Conservation (phyloP, 768 basidiomycete species). For the Nidularia sp. region DNA sequence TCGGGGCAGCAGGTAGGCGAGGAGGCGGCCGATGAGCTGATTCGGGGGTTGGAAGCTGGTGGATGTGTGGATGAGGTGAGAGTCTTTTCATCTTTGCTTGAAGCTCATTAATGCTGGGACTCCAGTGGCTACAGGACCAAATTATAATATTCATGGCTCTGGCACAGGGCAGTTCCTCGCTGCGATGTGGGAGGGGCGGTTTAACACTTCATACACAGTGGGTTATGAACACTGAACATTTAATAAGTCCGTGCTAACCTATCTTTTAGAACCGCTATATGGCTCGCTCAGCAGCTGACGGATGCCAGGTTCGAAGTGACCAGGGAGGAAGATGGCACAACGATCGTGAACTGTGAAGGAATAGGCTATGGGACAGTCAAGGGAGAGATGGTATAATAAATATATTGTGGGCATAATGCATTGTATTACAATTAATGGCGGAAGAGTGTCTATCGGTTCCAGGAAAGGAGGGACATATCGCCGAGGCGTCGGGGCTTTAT, state of each 20-base stretch:
- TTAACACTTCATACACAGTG: slow-evolving; percentile 69
- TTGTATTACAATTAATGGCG: slow-evolving; percentile 12
- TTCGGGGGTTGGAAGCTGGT: slow-evolving; percentile 53
- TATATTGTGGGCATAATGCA: slow-evolving; percentile 13
- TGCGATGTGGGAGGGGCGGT: slow-evolving; percentile 51
- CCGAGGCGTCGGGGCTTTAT: slow-evolving; percentile 89
- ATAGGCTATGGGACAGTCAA: slow-evolving; percentile 47
- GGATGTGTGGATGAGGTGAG: slow-evolving; percentile 74
- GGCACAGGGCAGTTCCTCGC: slow-evolving; percentile 57
- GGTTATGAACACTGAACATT: not conserved
- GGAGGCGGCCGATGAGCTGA: slow-evolving; percentile 56
- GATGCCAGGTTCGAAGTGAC: slow-evolving; percentile 58
- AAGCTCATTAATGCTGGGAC: not conserved
- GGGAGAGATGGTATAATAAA: slow-evolving; percentile 10
- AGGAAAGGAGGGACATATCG: slow-evolving; percentile 83
- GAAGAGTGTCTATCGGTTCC: slow-evolving; percentile 54
- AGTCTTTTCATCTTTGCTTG: not conserved
- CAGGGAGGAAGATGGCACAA: slow-evolving; percentile 32
- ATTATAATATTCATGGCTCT: slow-evolving; percentile 76
- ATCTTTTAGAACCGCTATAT: slow-evolving; percentile 57
- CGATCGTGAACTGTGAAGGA: slow-evolving; percentile 57
- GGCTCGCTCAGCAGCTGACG: slow-evolving; percentile 66
- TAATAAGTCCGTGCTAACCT: not conserved
- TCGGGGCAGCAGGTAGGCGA: slow-evolving; percentile 46
- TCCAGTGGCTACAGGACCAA: slow-evolving; percentile 60